phyloP scores from a whole-genome alignment of 2,329 filamentous ascomycete species.

The Ophiocordyceps robertsii region DNA sequence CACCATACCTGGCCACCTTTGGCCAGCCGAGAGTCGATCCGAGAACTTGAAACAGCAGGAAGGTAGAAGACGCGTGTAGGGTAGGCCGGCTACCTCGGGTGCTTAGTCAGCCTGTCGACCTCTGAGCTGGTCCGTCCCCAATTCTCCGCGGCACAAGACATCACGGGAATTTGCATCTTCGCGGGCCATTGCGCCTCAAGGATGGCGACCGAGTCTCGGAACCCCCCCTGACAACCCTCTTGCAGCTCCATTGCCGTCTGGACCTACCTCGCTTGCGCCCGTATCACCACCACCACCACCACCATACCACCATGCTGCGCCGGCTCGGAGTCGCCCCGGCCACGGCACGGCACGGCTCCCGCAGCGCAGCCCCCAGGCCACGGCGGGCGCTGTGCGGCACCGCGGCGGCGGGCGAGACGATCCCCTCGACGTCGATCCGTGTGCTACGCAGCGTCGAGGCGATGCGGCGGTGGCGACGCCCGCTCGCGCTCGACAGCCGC shows the following conservation, averaged over 20 bases:
- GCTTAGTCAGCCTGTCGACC: background rate
- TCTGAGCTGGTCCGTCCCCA: slow-evolving; percentile 24
- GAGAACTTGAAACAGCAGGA: background rate
- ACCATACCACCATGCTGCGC: too few species aligned
- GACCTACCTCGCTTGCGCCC: too few species aligned
- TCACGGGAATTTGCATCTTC: slow-evolving; percentile 21
- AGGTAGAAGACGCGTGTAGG: background rate
- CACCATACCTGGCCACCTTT: too few species aligned
- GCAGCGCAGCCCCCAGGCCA: background rate
- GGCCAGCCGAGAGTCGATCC: background rate
- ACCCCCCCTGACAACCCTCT: slow-evolving; percentile 3
- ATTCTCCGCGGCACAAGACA: slow-evolving; percentile 35
- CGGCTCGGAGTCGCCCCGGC: background rate
- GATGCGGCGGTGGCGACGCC: slow-evolving; percentile 55
- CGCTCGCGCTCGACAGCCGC: slow-evolving; percentile 51
- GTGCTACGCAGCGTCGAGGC: slow-evolving; percentile 64
- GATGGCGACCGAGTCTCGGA: slow-evolving; percentile 13
- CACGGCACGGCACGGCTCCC: background rate
- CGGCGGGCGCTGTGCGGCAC: background rate
- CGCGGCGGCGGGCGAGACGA: slow-evolving; percentile 20
- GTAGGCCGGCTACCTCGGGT: background rate
- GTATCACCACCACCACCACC: too few species aligned
- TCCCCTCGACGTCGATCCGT: slow-evolving; percentile 47
- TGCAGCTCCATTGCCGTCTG: background rate
- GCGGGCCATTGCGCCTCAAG: slow-evolving; percentile 16